phyloP scores from a whole-genome alignment of 495 filamentous ascomycete species.

The Aspergillus diversus region DNA sequence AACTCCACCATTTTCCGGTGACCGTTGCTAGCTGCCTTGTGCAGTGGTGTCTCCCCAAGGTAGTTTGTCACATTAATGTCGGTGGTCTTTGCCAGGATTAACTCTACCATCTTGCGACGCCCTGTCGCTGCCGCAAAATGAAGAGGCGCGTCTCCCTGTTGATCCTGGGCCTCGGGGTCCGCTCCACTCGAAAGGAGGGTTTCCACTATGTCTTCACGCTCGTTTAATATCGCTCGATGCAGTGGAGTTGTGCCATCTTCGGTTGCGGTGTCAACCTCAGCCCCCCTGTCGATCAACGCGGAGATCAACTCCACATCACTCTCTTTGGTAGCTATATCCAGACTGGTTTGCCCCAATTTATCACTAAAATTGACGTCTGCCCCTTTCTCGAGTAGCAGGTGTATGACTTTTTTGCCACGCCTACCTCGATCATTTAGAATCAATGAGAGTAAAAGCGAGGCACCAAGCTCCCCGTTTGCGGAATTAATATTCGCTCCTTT shows the following conservation, averaged over 20 bases:
- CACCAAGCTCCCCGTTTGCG: constrained; percentile 20
- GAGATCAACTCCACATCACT: constrained; percentile 19
- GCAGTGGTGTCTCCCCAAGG: constrained; percentile 42
- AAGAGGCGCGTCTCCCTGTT: constrained; percentile 37
- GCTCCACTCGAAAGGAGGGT: constrained; percentile 35
- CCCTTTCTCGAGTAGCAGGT: constrained; percentile 38
- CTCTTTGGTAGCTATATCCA: constrained; percentile 34
- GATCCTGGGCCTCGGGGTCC: constrained; percentile 30
- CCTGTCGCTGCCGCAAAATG: constrained; percentile 41
- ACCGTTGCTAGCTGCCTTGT: constrained; percentile 43
- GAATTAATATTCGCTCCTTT: constrained; percentile 30
- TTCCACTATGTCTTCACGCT: constrained; percentile 37
- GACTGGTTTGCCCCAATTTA: constrained; percentile 34
- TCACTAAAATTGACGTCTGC: constrained; percentile 43
- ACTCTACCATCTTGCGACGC: constrained; percentile 35
- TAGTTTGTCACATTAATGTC: constrained; percentile 43
- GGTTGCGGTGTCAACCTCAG: constrained; percentile 23
- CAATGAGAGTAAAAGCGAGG: constrained; percentile 26
- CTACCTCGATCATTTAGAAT: constrained; percentile 27
- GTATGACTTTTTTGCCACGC: constrained; percentile 24
- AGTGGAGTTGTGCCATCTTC: constrained; percentile 34
- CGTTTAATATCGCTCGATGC: constrained; percentile 35
- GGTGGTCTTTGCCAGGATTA: constrained; percentile 45
- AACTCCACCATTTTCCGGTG: constrained; percentile 40
- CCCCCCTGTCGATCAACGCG: constrained; percentile 11